These are phyloP conservation scores for Eucalyptus marginata DNA, from an alignment of 345 rosid species.

Conservation along the genomic window DNA sequence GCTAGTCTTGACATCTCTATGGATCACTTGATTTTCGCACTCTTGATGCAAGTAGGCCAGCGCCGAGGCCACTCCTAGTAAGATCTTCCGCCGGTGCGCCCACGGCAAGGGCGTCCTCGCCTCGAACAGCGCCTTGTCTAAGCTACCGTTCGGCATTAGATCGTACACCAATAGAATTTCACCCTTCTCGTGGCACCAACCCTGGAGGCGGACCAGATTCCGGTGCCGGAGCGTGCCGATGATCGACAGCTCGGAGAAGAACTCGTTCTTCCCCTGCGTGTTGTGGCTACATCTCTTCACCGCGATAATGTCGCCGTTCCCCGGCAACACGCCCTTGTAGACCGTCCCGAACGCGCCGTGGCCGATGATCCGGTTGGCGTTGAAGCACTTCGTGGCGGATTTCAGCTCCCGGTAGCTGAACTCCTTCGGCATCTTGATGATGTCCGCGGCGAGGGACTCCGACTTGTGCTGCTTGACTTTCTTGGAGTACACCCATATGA, in stretches of 20 bases:
- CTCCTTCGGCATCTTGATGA: conserved; percentile 83
- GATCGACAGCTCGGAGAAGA: conserved; percentile 70
- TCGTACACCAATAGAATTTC: conserved; percentile 86
- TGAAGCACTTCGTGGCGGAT: conserved; percentile 72
- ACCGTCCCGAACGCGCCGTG: conserved; percentile 94
- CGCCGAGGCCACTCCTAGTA: conserved; percentile 88
- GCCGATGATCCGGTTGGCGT: conserved; percentile 60
- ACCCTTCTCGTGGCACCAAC: conserved; percentile 91
- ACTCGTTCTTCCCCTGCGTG: conserved; percentile 81
- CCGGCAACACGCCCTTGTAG: conserved; percentile 64
- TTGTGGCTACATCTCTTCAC: conserved; percentile 86
- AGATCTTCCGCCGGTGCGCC: conserved; percentile 58
- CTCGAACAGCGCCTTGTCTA: conserved; percentile 88
- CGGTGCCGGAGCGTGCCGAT: conserved; percentile 89
- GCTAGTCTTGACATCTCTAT: conserved; percentile 84
- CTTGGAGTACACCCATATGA: conserved; percentile 68
- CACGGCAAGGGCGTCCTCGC: conserved; percentile 63
- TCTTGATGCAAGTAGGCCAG: conserved; percentile 93
- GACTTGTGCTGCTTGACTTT: conserved; percentile 37
- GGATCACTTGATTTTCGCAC: conserved; percentile 94
- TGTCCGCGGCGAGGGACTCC: conserved; percentile 58
- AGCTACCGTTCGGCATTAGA: conserved; percentile 90
- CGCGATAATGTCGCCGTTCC: conserved; percentile 69
- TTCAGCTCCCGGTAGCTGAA: conserved; percentile 83
- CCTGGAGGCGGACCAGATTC: conserved; percentile 83